Evolutionary conservation across 352 stramenopile species (phyloP), one percentile per base, ranked within the genome.

Genomic region (Phytophthora sp.): DNA sequence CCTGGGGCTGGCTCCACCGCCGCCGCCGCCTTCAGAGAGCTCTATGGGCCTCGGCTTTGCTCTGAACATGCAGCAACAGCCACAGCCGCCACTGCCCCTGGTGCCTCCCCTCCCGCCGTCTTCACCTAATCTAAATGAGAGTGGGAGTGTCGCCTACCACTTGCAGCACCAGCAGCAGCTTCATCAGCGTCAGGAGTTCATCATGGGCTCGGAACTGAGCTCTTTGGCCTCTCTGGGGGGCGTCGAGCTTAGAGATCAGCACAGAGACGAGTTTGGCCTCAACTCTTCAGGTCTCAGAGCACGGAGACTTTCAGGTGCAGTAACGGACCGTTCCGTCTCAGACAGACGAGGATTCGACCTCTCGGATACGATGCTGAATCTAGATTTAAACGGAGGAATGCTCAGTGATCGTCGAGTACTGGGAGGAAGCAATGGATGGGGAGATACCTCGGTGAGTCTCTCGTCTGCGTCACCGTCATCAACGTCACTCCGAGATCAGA

Each of bases 401-500:
- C 26, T 73, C 15, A 12, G 62, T 27, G 57, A 69, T 20, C 57
- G 45, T 30, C 26, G 62, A 33, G 36, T 26, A 36, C 45, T 51
- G 8, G 44, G 44, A 52, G 50, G 41, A 16, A 44, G 55, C 44
- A 49, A 30, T 15, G 29, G 27, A 18, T 69, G 63, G 44, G 63
- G 58, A n/a, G 68, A 69, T 26, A 54, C 55, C 3, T 36, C 64
- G 6, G 7, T 42, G 7, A 49, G 49, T 51, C 36, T 66, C 4
- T 65, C 61, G 16, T 79, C 73, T 8, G 63, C 47, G 27, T 74
- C 62, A n/a, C 65, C 71, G 13, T 66, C 59, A 12, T 62, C 69
- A 42, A 38, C 58, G 3, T 78, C 66, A 15, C 61, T 92, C 11
- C 76, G 81, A 18, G 84, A 92, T 26, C 73, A 92, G 51, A 90